phyloP scores from a whole-genome alignment of 2,329 filamentous ascomycete species.

The Apiospora koreana region DNA sequence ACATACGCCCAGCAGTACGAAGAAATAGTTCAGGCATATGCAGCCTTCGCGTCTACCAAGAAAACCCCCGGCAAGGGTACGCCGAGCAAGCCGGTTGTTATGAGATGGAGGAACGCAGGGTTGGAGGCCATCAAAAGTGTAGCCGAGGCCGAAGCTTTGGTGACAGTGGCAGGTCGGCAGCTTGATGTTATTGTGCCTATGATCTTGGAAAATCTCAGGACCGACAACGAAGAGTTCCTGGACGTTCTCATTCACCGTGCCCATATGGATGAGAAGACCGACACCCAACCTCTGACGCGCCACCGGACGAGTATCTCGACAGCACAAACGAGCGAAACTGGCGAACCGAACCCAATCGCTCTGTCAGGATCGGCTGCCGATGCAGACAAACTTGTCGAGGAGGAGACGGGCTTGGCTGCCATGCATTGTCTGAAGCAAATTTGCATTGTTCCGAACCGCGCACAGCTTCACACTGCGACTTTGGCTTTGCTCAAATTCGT shows the following conservation, averaged over 20 bases:
- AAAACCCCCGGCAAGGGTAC: conserved; percentile 51
- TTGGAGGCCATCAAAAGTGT: conserved; percentile 80
- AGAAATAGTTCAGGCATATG: conserved; percentile 77
- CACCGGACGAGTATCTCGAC: conserved; percentile 80
- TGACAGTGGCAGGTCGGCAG: conserved; percentile 73
- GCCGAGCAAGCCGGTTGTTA: conserved; percentile 70
- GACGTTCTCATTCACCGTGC: conserved; percentile 67
- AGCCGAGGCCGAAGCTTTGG: conserved; percentile 76
- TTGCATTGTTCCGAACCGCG: conserved; percentile 78
- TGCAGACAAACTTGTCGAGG: conserved; percentile 85
- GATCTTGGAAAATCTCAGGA: conserved; percentile 84
- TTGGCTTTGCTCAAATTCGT: conserved; percentile 75
- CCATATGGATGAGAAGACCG: conserved; percentile 67
- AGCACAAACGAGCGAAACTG: conserved; percentile 69
- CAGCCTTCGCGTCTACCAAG: conserved; percentile 72
- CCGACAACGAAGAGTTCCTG: conserved; percentile 70
- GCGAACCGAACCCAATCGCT: conserved; percentile 67
- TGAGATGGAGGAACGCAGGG: conserved; percentile 76
- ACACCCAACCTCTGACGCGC: conserved; percentile 59
- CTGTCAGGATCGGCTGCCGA: conserved; percentile 82
- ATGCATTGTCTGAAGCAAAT: conserved; percentile 85
- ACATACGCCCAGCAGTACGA: conserved; percentile 82
- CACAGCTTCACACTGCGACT: conserved; percentile 79
- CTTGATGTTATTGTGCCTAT: conserved; percentile 79
- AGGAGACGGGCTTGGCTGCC: conserved; percentile 82